These are phyloP conservation scores for Rhododendron henanense DNA, from an alignment of 148 eudicot genomes.

Conservation along the genomic window DNA sequence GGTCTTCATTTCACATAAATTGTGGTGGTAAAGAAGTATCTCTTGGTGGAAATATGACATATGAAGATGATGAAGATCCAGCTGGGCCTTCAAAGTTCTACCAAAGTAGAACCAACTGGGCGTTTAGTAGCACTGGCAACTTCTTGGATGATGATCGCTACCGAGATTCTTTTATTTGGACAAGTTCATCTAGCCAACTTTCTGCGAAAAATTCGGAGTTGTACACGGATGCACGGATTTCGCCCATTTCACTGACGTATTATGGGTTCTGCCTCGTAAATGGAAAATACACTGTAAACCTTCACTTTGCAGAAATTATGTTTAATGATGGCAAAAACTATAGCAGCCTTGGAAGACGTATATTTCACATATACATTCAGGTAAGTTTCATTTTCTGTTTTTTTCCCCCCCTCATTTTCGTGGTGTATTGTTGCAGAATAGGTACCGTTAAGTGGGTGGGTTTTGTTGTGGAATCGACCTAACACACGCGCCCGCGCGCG, in stretches of 20 bases:
- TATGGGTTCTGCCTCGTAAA: conserved; percentile 31
- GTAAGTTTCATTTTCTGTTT: conserved; percentile 6
- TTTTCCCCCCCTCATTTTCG: not conserved
- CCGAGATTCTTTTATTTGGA: not conserved
- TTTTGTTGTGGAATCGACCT: too few species aligned
- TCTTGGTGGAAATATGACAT: conserved; percentile 2
- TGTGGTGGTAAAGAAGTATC: conserved; percentile 23
- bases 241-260: conserved; percentile 33
- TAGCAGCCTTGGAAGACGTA: conserved; percentile 29
- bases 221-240: conserved; percentile 27
- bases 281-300: conserved; percentile 29
- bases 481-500: too few species aligned
- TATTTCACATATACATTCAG: conserved; percentile 15
- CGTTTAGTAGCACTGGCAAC: conserved; percentile 31
- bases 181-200: not conserved
- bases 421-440: not conserved
- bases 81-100: conserved; percentile 21
- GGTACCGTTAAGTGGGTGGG: not conserved
- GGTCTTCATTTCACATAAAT: conserved; percentile 21
- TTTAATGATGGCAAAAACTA: conserved; percentile 22
- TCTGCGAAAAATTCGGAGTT: conserved; percentile 6
- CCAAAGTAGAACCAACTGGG: conserved; percentile 15
- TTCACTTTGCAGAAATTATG: conserved; percentile 35
- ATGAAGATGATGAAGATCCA: conserved; percentile 11
- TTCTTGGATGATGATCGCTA: conserved; percentile 17